Percentiles rank a stretch among this genome's conserved stretches.
These are phyloP conservation scores for Bolboschoenus planiculmis DNA, from an alignment of 176 grass and related monocot genomes.

Conservation along the genomic window DNA sequence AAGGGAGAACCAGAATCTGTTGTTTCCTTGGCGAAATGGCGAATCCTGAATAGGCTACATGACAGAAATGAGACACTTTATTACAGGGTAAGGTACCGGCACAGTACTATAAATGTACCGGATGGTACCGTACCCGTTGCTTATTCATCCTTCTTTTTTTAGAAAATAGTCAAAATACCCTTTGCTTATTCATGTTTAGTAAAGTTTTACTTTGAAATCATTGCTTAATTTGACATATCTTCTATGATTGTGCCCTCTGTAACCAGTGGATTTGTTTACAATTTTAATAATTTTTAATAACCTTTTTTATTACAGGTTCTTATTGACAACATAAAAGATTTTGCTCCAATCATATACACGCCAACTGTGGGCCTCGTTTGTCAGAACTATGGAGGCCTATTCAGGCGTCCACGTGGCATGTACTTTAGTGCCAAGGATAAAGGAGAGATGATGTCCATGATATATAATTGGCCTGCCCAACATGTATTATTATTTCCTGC, in stretches of 20 bases:
- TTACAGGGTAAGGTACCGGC: conserved; percentile 65
- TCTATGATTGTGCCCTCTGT: background rate
- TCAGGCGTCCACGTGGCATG: conserved; percentile 90
- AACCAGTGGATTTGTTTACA: background rate
- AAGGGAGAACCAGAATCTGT: conserved; percentile 45
- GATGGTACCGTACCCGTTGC: conserved; percentile 11
- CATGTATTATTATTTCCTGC: conserved; percentile 19
- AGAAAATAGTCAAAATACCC: background rate
- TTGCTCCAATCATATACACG: conserved; percentile 92
- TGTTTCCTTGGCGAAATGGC: conserved; percentile 85
- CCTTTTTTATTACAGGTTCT: conserved; percentile 55
- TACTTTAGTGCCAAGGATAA: conserved; percentile 97
- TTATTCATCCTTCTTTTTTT: background rate
- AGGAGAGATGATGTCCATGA: conserved; percentile 99
- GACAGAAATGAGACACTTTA: conserved; percentile 94
- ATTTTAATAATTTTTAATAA: background rate
- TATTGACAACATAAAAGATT: conserved; percentile 98
- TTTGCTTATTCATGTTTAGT: background rate
- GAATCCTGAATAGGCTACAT: conserved; percentile 95
- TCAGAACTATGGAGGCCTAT: conserved; percentile 87
- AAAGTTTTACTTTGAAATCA: background rate
- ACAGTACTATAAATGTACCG: background rate
- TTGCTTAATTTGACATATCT: background rate
- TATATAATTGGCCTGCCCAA: conserved; percentile 90
- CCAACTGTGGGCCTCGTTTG: conserved; percentile 92